Conservation (phyloP, 1,284 basidiomycete species). For the Fomitopsis pinicola region DNA sequence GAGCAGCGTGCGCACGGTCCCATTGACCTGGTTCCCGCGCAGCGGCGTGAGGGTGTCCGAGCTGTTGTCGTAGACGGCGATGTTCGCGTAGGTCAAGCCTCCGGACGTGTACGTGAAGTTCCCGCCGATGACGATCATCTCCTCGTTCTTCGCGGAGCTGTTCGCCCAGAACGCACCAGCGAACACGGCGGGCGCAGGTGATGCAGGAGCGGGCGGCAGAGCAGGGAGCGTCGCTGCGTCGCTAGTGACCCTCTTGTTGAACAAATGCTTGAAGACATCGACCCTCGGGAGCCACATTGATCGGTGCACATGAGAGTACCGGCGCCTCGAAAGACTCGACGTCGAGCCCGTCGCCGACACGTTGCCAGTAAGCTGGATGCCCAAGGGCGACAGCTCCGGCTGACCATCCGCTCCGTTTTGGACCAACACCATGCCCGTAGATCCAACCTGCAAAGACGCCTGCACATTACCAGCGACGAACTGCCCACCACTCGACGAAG, state of each 20-base stretch:
- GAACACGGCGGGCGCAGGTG: slow-evolving; percentile 76
- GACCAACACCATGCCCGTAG: slow-evolving; percentile 68
- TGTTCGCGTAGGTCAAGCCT: slow-evolving; percentile 43
- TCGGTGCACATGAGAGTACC: slow-evolving; percentile 30
- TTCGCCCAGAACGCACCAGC: slow-evolving; percentile 92
- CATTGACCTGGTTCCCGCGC: slow-evolving; percentile 55
- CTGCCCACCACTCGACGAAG: slow-evolving; percentile 39
- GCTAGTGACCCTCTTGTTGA: slow-evolving; percentile 43
- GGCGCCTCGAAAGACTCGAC: slow-evolving; percentile 25
- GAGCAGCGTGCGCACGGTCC: slow-evolving; percentile 69
- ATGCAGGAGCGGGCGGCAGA: slow-evolving; percentile 52
- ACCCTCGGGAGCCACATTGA: slow-evolving; percentile 50
- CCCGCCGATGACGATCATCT: slow-evolving; percentile 82
- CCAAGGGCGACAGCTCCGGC: slow-evolving; percentile 57
- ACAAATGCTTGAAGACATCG: slow-evolving; percentile 40
- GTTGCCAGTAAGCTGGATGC: slow-evolving; percentile 43
- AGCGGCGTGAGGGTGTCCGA: slow-evolving; percentile 53
- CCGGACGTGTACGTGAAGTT: slow-evolving; percentile 72
- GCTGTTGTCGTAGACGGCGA: slow-evolving; percentile 74
- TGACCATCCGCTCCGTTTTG: slow-evolving; percentile 51
- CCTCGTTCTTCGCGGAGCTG: slow-evolving; percentile 48
- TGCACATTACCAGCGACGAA: slow-evolving; percentile 64
- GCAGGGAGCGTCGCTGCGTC: slow-evolving; percentile 30
- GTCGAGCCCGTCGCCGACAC: slow-evolving; percentile 23
- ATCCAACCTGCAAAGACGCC: slow-evolving; percentile 56